Base-by-base conservation (phyloP, 257 asterid species). In the Solanum verrucosum region DNA sequence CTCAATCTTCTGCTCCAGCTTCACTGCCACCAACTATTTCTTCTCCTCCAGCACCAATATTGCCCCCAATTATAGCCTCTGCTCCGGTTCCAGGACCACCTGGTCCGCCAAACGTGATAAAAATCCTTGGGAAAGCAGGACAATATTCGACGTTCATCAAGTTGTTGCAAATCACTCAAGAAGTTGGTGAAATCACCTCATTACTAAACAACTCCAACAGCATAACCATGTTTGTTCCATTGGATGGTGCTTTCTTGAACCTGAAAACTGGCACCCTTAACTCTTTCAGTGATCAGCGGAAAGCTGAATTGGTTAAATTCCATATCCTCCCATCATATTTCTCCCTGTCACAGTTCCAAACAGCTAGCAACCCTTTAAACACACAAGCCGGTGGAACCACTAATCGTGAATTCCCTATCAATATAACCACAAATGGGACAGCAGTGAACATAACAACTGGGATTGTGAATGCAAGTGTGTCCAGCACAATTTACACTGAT, bases 321-420 rank as follows among this genome's bases (percentile, higher is more conserved):
- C 94, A 92, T 65, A 88, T 90, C 77, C 87, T 92, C 87, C 92
- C 94, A 11, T 40, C 90, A 16, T 87, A 79, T 29, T 38, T 88
- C 85, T 78, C 94, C 0, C 25, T 90, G 9, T 71, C 93, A 5
- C 94, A 90, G 88, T 93, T 94, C 88, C 90, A 93, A 56, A 92
- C 95, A 6, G 84, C 88, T 0, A 94, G 93, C 89, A 90, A 93
- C 49, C 96, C 97, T 0, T 2, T 94, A 23, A 84, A 88, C 67
- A 93, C 97, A 2, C 91, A 90, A 49, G 95, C 95, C 1, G 97
- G 94, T n/a, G 93, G 93, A 67, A 89, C 88, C 35, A 52, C 85
- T 27, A 52, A 89, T 1, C 90, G 92, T 8, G 52, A 86, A 89
- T 93, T 92, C 56, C 87, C 91, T 0, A 13, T 92, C 72, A 93